Base-by-base conservation (phyloP, 768 basidiomycete species). In the Mycena capillaripes region DNA sequence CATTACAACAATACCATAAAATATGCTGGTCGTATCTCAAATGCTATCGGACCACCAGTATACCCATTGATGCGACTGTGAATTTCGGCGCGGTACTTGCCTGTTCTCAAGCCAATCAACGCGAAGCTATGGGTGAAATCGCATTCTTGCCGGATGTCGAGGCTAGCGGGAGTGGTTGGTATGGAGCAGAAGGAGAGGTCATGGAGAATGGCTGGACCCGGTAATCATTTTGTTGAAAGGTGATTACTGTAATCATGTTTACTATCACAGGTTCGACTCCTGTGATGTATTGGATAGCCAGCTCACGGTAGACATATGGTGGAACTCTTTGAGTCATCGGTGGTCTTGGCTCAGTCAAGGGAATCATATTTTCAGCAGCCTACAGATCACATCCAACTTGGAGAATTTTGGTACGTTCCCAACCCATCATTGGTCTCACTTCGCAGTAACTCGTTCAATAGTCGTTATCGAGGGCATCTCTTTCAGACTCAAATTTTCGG, bases 161-260 rank as follows among this genome's bases (percentile, higher is more conserved):
- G n/a, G 56, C 2, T 38, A 44, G 44, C 5, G 36, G 36, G 9
- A 1, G 32, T 17, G 56, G n/a, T 2, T 27, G 59, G 27, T 9
- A 55, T 56, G 38, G 27, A 42, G 19, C 17, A 53, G n/a, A n/a
- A n/a, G n/a, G n/a, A n/a, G n/a, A n/a, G n/a, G n/a, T n/a, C n/a
- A n/a, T n/a, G n/a, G n/a, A n/a, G n/a, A n/a, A n/a, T 56, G 64
- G 40, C 5, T 66, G 64, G 52, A 66, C 27, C 30, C 64, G 64
- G 64, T 66, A 42, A 21, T 34, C 21, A 25, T 29, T n/a, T n/a
- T 50, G 7, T 56, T 38, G 4, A 23, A 23, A 0, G 11, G 4
- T 44, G 12, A 10, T 21, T 11, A 23, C 3, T 60, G n/a, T 63
- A n/a, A 52, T 38, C 17, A 42, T 21, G 25, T 12, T 61, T 2